Base-by-base conservation (phyloP, 2,329 filamentous ascomycete species). In the Knoxdaviesia proteae region DNA sequence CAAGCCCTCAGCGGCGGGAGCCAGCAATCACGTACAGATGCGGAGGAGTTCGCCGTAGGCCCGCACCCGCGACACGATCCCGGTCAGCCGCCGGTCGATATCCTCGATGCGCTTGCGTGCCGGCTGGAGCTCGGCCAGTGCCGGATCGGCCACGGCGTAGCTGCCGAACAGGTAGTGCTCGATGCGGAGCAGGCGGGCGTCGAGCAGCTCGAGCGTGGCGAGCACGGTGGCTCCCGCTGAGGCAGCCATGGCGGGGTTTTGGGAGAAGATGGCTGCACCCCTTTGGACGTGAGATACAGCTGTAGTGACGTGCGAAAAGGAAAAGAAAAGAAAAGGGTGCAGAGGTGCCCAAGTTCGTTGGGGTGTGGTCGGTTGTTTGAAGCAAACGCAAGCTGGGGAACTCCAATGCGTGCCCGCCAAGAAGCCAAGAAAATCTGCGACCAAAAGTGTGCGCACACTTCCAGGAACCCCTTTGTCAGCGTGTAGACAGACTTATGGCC, bases 1-100 rank as follows among this genome's bases (percentile, higher is more conserved):
- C 6, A 41, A 20, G 20, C 30, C 7, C 29, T 20, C 30, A 6
- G 20, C 39, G 20, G 32, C 32, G 36, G 33, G 37, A 34, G 7
- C n/a, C 32, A 36, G 31, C 7, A 42, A 40, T 6, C 4, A 53
- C 69, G 29, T 63, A 76, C 73, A 74, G 31, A 77, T 71, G 51
- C 68, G 69, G 35, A 77, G 59, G 6, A 77, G 61, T 49, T 77
- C 71, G 32, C 62, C 64, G 48, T 76, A 76, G 43, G 72, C 69
- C 41, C 69, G 67, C 34, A 70, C 58, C 42, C 62, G 61, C 32
- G 67, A 65, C 5, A 69, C 49, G 6, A 76, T 58, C 33, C 56
- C 53, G 9, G 61, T 58, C 51, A 76, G 71, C 31, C 69, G 68
- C 42, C 61, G 61, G 49, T 76, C 70, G 1, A 76, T 61, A 36